Conservation (phyloP, 1,284 basidiomycete genomes). For the Marasmius fiardii region DNA sequence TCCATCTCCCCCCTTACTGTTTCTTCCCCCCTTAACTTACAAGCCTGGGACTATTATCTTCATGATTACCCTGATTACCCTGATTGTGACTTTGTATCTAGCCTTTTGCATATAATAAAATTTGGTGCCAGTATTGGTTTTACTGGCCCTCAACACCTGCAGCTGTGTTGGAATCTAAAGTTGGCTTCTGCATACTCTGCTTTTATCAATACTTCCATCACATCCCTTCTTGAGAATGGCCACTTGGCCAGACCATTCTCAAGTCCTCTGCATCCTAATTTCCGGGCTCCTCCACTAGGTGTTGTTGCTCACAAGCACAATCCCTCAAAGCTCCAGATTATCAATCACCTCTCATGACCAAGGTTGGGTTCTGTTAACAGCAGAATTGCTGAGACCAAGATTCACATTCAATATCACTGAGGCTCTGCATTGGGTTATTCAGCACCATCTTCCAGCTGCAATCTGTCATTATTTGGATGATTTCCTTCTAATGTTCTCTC, state of each 20-base stretch:
- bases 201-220: slow-evolving; percentile 14
- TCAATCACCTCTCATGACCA: slow-evolving; percentile 37
- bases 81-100: too few relatives aligned
- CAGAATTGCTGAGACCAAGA: slow-evolving; percentile 31
- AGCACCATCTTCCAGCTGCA: neutral
- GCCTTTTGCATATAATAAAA: neutral
- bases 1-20: neutral
- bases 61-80: neutral
- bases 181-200: neutral
- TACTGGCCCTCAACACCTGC: neutral
- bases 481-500: neutral
- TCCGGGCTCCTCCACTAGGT: too few relatives aligned
- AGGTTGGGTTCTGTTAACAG: slow-evolving; percentile 31
- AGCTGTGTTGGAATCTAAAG: too few relatives aligned
- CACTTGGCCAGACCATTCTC: slow-evolving; percentile 25
- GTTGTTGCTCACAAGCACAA: slow-evolving; percentile 26
- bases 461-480: neutral
- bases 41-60: neutral
- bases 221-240: slow-evolving; percentile 10
- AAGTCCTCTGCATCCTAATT: slow-evolving; percentile 19
- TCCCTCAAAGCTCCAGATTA: slow-evolving; percentile 24
- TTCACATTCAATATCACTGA: slow-evolving; percentile 25
- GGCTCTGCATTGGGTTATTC: neutral
- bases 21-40: neutral
- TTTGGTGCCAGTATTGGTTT: neutral